A percentile compares a stretch with the other conserved stretches of the same genome.
These are phyloP conservation scores for Eimeria necatrix DNA, from an alignment of 169 alveolate species.

Conservation along the genomic window DNA sequence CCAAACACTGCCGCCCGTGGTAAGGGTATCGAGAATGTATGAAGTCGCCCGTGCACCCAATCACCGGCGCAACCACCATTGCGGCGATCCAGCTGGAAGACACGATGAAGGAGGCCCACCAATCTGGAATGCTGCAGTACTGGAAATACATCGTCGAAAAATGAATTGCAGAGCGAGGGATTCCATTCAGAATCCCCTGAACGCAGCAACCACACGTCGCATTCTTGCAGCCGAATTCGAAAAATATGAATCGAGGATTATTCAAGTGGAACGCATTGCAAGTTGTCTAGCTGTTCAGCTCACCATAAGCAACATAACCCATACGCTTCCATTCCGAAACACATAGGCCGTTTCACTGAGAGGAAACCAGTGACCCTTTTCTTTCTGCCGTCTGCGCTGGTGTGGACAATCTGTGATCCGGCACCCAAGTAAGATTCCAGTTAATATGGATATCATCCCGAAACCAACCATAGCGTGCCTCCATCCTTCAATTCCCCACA, in stretches of 20 bases:
- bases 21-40: slow-evolving; percentile 86
- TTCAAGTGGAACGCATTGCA: neutral
- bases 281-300: neutral
- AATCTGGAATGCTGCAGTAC: slow-evolving; percentile 91
- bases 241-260: no score
- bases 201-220: slow-evolving; percentile 44
- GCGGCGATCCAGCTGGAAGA: slow-evolving; percentile 90
- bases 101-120: slow-evolving; percentile 82
- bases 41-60: slow-evolving; percentile 91
- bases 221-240: no score
- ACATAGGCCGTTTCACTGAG: slow-evolving; percentile 74
- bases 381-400: slow-evolving; percentile 47
- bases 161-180: slow-evolving; percentile 92
- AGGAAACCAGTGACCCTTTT: slow-evolving; percentile 56
- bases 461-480: slow-evolving; percentile 69
- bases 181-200: slow-evolving; percentile 90
- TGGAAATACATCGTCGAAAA: slow-evolving; percentile 93
- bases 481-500: slow-evolving; percentile 69
- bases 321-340: slow-evolving; percentile 73
- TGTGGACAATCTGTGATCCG: slow-evolving; percentile 47
- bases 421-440: slow-evolving; percentile 59
- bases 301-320: slow-evolving; percentile 80
- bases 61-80: slow-evolving; percentile 93
- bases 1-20: slow-evolving; percentile 90
- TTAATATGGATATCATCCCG: slow-evolving; percentile 47